A percentile compares a stretch with the other conserved stretches of the same genome.
Evolutionary conservation across 148 eudicot genomes (phyloP).

Genomic region (Linanthus parryae): DNA sequence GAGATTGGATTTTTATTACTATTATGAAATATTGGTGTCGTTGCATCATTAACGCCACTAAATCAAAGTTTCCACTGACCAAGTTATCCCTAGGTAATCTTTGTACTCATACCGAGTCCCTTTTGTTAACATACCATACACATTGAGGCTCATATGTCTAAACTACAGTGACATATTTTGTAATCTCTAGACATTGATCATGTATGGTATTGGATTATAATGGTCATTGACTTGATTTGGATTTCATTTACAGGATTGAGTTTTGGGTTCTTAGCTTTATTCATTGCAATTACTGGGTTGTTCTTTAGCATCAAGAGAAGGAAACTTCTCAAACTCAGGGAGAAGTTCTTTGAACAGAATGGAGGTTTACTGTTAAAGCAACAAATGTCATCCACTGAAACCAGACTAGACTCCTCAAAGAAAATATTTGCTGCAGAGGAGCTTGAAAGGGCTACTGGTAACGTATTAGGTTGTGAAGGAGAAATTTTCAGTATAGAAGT

Average conservation of each 20-base stretch:
- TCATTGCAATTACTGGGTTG: constrained; percentile 22
- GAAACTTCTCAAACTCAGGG: constrained; percentile 20
- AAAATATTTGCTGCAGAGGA: constrained; percentile 2
- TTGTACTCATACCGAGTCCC: no score
- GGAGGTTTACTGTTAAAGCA: constrained; percentile 10
- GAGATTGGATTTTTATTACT: no score
- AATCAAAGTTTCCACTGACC: constrained; percentile 25
- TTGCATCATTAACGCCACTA: constrained; percentile 14
- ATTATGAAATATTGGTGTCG: constrained; percentile 21
- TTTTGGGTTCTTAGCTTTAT: constrained; percentile 23
- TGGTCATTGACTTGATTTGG: no score
- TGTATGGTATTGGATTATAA: background rate
- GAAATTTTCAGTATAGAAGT: no score
- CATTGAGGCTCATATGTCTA: no score
- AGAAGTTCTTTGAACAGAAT: constrained; percentile 15
- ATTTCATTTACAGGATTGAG: constrained; percentile 31
- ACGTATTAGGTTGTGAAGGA: no score
- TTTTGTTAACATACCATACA: no score
- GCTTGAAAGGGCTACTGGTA: constrained; percentile 5
- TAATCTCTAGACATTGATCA: background rate
- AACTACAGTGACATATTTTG: background rate
- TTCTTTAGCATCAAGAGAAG: constrained; percentile 26
- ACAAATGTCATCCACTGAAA: constrained; percentile 4
- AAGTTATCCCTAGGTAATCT: constrained; percentile 30
- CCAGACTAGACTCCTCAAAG: background rate